phyloP scores from a whole-genome alignment of 1,139 yeast species.

The Debaryomyces sp. region DNA sequence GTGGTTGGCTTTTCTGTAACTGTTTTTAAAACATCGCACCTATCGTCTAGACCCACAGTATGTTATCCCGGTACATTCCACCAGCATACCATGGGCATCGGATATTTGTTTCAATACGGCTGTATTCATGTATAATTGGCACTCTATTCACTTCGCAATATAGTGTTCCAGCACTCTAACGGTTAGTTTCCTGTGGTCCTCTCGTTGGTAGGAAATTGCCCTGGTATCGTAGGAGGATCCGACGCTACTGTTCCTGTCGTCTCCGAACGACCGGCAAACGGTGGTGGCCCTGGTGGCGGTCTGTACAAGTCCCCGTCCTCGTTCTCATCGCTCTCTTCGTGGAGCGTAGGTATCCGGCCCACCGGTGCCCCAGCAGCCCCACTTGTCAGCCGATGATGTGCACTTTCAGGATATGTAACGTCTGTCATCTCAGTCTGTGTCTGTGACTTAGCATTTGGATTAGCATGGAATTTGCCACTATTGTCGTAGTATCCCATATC shows the following conservation, averaged over 20 bases:
- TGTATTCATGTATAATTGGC: not conserved
- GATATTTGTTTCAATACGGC: not conserved
- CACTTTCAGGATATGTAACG: constrained; percentile 19
- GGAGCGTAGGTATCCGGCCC: constrained; percentile 9
- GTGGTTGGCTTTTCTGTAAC: not conserved
- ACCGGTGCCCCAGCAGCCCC: constrained; percentile 16
- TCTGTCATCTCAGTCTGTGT: constrained; percentile 12
- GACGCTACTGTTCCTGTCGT: not conserved
- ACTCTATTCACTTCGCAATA: not conserved
- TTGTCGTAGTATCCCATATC: constrained; percentile 84
- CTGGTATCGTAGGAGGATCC: not conserved
- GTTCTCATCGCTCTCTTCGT: constrained; percentile 11
- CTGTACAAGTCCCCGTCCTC: constrained; percentile 12
- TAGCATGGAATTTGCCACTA: constrained; percentile 57
- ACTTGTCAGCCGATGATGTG: constrained; percentile 22
- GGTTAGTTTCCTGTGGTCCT: not conserved
- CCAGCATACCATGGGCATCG: not conserved
- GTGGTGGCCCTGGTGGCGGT: constrained; percentile 10
- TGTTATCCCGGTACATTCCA: not conserved
- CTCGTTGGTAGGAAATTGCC: constrained; percentile 1
- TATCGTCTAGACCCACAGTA: not conserved
- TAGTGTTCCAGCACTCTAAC: not conserved
- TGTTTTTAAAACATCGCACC: not conserved
- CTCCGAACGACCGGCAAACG: not conserved
- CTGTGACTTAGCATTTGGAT: constrained; percentile 29